Conservation (phyloP, 306 rosid genomes). For the Urtica urens region DNA sequence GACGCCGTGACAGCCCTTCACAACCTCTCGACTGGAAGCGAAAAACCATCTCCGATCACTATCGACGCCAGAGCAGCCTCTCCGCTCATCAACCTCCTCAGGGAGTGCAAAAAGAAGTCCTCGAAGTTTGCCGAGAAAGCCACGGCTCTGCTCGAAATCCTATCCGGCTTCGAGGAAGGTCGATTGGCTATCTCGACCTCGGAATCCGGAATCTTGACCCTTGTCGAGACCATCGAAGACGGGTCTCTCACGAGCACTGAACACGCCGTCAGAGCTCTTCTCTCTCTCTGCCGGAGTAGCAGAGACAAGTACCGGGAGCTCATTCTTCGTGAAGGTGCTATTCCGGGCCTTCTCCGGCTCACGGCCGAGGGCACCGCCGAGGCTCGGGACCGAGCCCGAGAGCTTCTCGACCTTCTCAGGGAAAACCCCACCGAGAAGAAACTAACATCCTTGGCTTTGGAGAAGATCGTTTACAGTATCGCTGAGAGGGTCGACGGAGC, state of each 20-base stretch:
- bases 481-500: conserved; percentile 65
- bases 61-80: conserved; percentile 61
- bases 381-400: conserved; percentile 60
- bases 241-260: conserved; percentile 76
- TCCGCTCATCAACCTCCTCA: conserved; percentile 79
- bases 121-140: conserved; percentile 87
- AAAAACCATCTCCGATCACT: conserved; percentile 35
- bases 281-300: conserved; percentile 55
- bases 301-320: conserved; percentile 70
- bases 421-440: conserved; percentile 59
- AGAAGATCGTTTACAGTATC: conserved; percentile 66
- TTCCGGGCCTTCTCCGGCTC: conserved; percentile 72
- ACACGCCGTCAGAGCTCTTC: conserved; percentile 70
- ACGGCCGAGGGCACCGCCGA: conserved; percentile 73
- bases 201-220: conserved; percentile 59
- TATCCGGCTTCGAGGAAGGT: conserved; percentile 63
- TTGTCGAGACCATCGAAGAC: conserved; percentile 82
- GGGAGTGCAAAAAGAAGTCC: conserved; percentile 71
- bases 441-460: conserved; percentile 48
- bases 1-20: conserved; percentile 76
- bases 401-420: conserved; percentile 70
- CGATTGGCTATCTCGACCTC: conserved; percentile 43
- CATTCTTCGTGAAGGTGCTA: conserved; percentile 80
- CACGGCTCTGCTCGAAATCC: conserved; percentile 60
- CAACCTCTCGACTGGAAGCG: conserved; percentile 52